A percentile compares a stretch with the other conserved stretches of the same genome.
Conservation (phyloP, 768 basidiomycete genomes). For the Butyriboletus loyo region DNA sequence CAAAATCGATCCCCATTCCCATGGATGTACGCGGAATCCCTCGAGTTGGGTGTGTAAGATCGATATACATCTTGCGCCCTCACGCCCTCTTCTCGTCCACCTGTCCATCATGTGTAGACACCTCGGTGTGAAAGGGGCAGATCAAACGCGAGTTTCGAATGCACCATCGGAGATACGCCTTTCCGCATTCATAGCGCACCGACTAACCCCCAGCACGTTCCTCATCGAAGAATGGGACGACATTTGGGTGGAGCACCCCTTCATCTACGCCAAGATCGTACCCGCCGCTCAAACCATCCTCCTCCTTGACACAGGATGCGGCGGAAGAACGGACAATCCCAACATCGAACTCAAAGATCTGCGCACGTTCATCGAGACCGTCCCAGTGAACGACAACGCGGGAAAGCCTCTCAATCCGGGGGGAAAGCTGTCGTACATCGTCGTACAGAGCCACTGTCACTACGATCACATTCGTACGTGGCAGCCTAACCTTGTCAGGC, state of each 20-base stretch:
- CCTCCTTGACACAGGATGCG: slow-evolving; percentile 55
- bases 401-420: slow-evolving; percentile 43
- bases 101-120: slow-evolving; percentile 15
- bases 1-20: too few species aligned
- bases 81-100: neutral
- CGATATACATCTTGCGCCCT: too few species aligned
- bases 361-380: slow-evolving; percentile 48
- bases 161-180: neutral
- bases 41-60: neutral
- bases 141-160: neutral
- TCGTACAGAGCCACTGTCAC: slow-evolving; percentile 53
- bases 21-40: neutral
- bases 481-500: neutral
- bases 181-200: slow-evolving; percentile 35
- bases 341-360: slow-evolving; percentile 41
- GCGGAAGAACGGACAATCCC: slow-evolving; percentile 43
- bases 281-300: slow-evolving; percentile 40
- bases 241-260: slow-evolving; percentile 49
- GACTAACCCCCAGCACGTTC: slow-evolving; percentile 37
- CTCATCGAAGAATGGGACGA: slow-evolving; percentile 52
- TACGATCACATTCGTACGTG: slow-evolving; percentile 57
- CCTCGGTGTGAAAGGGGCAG: neutral
- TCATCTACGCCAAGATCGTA: slow-evolving; percentile 51
- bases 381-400: slow-evolving; percentile 40
- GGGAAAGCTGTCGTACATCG: slow-evolving; percentile 42